Evolutionary conservation across 768 basidiomycete genomes (phyloP).

Genomic region (Ramaria sp.): DNA sequence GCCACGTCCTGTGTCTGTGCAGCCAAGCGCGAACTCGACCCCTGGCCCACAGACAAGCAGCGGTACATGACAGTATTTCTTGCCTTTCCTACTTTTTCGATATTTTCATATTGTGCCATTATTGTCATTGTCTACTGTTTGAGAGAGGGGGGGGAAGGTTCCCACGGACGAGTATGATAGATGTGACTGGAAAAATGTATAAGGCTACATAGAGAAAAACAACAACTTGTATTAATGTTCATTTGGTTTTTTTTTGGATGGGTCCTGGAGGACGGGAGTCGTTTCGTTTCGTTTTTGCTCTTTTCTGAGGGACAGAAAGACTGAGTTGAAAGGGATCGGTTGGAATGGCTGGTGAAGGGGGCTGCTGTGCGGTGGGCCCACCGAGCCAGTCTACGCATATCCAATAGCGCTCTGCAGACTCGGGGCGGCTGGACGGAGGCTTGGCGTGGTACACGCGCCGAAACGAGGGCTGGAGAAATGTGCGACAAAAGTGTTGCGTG

Average conservation of each 20-base stretch:
- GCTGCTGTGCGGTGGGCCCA: conserved; percentile 9
- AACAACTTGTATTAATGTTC: not conserved
- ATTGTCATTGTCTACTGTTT: not conserved
- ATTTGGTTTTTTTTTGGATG: not conserved
- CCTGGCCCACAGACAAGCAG: not conserved
- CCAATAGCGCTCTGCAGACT: conserved; percentile 80
- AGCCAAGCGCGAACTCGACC: not conserved
- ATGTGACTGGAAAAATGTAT: not conserved
- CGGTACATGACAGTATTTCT: not conserved
- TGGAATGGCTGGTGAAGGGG: not conserved
- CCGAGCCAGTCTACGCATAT: conserved; percentile 56
- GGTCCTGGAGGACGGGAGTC: not conserved
- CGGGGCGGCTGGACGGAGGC: conserved; percentile 67
- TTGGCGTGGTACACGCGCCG: conserved; percentile 58
- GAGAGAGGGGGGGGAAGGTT: too few species aligned
- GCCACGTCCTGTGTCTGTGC: conserved; percentile 1
- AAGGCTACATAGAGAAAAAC: not conserved
- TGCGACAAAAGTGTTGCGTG: conserved; percentile 49
- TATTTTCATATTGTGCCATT: not conserved
- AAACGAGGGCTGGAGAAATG: conserved; percentile 54
- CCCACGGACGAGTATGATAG: too few species aligned
- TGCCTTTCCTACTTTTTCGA: not conserved
- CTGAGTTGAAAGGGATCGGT: not conserved
- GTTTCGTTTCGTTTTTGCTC: not conserved
- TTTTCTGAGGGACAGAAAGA: too few species aligned